Evolutionary conservation across 2,329 filamentous ascomycete species (phyloP).

Genomic region (Aspergillus fructus): DNA sequence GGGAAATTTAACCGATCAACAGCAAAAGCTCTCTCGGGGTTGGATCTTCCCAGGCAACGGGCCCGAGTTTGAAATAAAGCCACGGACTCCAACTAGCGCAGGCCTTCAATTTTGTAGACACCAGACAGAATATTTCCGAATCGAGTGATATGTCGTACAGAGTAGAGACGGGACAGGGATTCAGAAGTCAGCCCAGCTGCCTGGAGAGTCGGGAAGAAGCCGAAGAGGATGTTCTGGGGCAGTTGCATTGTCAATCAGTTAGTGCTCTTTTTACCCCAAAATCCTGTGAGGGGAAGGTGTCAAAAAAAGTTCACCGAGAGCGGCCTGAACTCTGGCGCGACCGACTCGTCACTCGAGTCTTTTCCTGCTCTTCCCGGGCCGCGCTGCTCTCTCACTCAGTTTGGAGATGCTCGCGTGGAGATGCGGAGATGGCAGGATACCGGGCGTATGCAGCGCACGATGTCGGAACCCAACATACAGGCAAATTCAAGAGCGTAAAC

Average conservation of each 20-base stretch:
- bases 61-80: neutral
- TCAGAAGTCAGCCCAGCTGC: neutral
- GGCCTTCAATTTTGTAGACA: neutral
- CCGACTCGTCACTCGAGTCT: neutral
- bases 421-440: constrained; percentile 11
- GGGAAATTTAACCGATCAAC: constrained; percentile 21
- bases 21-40: neutral
- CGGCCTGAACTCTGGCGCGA: constrained; percentile 7
- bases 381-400: neutral
- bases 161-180: too few species aligned
- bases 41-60: constrained; percentile 6
- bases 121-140: neutral
- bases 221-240: too few species aligned
- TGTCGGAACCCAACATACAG: neutral
- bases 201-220: neutral
- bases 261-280: constrained; percentile 26
- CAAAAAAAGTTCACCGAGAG: constrained; percentile 23
- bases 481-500: neutral
- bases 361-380: neutral
- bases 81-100: neutral
- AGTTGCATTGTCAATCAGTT: neutral
- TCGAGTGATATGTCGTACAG: neutral
- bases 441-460: neutral
- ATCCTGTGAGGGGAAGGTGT: constrained; percentile 30
- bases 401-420: constrained; percentile 3